phyloP scores from a whole-genome alignment of 2,329 filamentous ascomycete genomes.

The Xylariaceae sp. region DNA sequence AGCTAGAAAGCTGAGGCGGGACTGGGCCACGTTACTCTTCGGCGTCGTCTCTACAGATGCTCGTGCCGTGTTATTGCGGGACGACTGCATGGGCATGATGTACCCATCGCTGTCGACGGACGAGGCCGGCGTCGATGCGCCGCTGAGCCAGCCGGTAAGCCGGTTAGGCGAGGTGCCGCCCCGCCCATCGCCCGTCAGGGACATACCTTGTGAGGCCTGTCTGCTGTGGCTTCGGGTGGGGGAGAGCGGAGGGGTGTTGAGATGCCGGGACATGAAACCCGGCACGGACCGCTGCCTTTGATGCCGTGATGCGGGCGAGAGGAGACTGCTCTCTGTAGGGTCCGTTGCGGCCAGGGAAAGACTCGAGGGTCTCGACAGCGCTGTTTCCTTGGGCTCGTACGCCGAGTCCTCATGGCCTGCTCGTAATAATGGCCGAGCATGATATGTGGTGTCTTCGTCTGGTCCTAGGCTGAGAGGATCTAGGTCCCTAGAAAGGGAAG shows the following conservation, averaged over 20 bases:
- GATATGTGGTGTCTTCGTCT: conserved; percentile 4
- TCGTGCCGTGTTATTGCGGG: conserved; percentile 22
- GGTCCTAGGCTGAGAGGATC: conserved; percentile 5
- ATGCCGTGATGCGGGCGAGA: conserved; percentile 20
- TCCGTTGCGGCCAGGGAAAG: conserved; percentile 8
- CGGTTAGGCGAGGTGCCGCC: conserved; percentile 26
- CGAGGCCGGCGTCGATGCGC: conserved; percentile 26
- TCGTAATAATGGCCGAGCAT: too few relatives aligned
- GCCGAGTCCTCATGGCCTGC: too few relatives aligned
- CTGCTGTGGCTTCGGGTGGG: conserved; percentile 16
- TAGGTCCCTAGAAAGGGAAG: neutral
- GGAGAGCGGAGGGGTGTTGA: conserved; percentile 15
- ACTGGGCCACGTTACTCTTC: conserved; percentile 32
- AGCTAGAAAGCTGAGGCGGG: conserved; percentile 42
- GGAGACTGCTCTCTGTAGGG: conserved; percentile 7
- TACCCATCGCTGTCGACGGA: conserved; percentile 16
- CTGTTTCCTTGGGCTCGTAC: conserved; percentile 20
- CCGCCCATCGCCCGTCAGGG: conserved; percentile 38
- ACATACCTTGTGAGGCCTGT: conserved; percentile 33
- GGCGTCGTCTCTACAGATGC: conserved; percentile 29
- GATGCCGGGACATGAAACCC: conserved; percentile 11
- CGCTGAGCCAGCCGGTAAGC: conserved; percentile 31
- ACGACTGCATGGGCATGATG: conserved; percentile 31
- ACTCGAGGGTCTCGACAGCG: conserved; percentile 14
- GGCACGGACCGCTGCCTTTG: conserved; percentile 27